These are phyloP conservation scores for Neurospora sp. DNA, from an alignment of 495 filamentous ascomycete genomes.

Conservation along the genomic window DNA sequence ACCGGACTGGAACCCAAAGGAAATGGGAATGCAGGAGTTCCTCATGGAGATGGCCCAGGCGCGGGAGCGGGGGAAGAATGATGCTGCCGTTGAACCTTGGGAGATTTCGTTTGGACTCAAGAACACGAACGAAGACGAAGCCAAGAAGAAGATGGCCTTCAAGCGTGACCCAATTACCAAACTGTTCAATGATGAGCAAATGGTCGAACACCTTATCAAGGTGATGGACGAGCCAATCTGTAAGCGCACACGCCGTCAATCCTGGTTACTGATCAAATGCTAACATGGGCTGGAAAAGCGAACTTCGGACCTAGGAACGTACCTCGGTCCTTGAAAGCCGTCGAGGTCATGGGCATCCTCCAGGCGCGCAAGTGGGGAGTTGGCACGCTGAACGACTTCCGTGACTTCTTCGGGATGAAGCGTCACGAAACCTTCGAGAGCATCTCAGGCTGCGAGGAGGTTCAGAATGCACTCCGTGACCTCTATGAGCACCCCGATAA, in stretches of 20 bases:
- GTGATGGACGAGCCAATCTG: constrained; percentile 47
- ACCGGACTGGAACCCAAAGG: constrained; percentile 42
- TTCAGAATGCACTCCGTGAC: constrained; percentile 54
- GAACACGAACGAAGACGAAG: constrained; percentile 41
- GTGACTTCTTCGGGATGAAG: constrained; percentile 58
- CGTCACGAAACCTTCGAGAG: constrained; percentile 61
- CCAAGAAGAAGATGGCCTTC: constrained; percentile 40
- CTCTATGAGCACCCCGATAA: constrained; percentile 70
- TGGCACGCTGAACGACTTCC: constrained; percentile 72
- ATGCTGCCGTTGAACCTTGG: constrained; percentile 43
- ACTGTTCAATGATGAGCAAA: constrained; percentile 48
- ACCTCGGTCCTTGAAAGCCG: constrained; percentile 53
- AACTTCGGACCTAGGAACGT: constrained; percentile 57
- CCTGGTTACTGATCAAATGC: constrained; percentile 48
- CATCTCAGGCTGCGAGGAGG: constrained; percentile 60
- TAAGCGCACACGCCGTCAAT: constrained; percentile 49
- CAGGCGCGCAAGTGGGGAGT: constrained; percentile 70
- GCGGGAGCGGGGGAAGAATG: constrained; percentile 41
- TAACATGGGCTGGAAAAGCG: constrained; percentile 38
- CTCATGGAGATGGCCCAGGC: constrained; percentile 41
- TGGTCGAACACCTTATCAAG: constrained; percentile 50
- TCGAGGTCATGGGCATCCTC: constrained; percentile 70
- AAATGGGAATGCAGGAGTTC: constrained; percentile 50
- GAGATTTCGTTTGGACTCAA: constrained; percentile 51
- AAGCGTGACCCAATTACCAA: constrained; percentile 42